A percentile compares a stretch with the other conserved stretches of the same genome.
Conservation (phyloP, 164 flowering plant genomes). For the Santalum album region DNA sequence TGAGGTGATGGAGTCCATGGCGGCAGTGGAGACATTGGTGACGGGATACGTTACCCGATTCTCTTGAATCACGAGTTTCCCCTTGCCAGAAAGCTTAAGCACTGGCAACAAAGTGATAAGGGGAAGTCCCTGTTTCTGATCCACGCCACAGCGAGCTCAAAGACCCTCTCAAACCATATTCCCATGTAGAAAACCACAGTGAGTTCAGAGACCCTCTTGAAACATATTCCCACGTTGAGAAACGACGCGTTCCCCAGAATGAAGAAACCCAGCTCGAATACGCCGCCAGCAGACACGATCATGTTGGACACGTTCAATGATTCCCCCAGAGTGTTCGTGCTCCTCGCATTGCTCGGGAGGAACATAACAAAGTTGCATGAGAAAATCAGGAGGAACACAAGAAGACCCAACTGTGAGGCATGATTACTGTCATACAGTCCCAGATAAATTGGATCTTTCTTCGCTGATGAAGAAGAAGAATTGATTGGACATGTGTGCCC, state of each 20-base stretch:
- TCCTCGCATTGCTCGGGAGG: background rate
- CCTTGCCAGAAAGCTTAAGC: background rate
- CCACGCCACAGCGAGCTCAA: background rate
- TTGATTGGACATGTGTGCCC: too few species aligned
- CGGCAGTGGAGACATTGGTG: background rate
- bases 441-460: too few species aligned
- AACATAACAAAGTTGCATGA: too few species aligned
- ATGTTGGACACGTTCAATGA: background rate
- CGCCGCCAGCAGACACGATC: background rate
- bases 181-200: too few species aligned
- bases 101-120: background rate
- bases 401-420: too few species aligned
- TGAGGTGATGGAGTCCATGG: background rate
- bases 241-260: background rate
- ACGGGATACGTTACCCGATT: background rate
- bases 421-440: too few species aligned
- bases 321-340: background rate
- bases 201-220: too few species aligned
- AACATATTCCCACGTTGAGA: background rate
- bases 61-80: background rate
- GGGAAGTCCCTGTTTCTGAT: background rate
- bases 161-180: background rate
- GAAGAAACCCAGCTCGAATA: slow-evolving; percentile 4
- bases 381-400: too few species aligned
- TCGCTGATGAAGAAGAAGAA: too few species aligned